These are phyloP conservation scores for Plasmodium reichenowi DNA, from an alignment of 169 alveolate species.

Conservation along the genomic window DNA sequence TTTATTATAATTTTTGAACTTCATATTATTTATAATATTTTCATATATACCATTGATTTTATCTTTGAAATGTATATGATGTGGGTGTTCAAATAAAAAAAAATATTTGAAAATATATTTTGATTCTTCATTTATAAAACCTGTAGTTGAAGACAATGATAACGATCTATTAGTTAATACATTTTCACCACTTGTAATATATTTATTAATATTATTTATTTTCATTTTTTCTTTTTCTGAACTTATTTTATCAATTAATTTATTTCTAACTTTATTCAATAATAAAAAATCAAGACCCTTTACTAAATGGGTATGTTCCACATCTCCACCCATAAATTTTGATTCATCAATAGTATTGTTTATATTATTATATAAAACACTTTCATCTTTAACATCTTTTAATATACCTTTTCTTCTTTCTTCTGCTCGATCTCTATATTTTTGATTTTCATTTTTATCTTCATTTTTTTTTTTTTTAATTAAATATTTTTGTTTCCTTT, in stretches of 20 bases:
- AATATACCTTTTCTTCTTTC: conserved; percentile 75
- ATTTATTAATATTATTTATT: conserved; percentile 31
- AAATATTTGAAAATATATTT: conserved; percentile 78
- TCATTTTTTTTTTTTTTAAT: conserved; percentile 55
- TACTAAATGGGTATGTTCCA: conserved; percentile 84
- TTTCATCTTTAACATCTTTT: conserved; percentile 64
- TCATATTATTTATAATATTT: conserved; percentile 75
- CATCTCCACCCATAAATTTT: conserved; percentile 85
- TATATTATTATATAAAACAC: conserved; percentile 63
- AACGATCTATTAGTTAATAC: no score
- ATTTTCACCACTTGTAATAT: conserved; percentile 14
- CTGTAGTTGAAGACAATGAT: conserved; percentile 10
- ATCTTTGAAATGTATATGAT: conserved; percentile 78
- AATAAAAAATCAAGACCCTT: conserved; percentile 86
- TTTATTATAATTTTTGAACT: conserved; percentile 59
- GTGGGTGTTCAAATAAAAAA: conserved; percentile 82
- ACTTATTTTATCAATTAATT: conserved; percentile 62
- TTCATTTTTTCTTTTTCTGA: conserved; percentile 49
- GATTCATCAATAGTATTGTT: conserved; percentile 76
- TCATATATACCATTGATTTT: conserved; percentile 73
- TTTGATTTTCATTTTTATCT: conserved; percentile 46
- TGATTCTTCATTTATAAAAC: conserved; percentile 76
- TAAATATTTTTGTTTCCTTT: conserved; percentile 64
- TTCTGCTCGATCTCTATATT: conserved; percentile 74
- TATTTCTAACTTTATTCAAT: conserved; percentile 82